Percentiles rank a stretch among this genome's conserved stretches.
These are phyloP conservation scores for Blastocladiella emersonii DNA, from an alignment of 371 early-diverging fungal genomes.

Conservation along the genomic window DNA sequence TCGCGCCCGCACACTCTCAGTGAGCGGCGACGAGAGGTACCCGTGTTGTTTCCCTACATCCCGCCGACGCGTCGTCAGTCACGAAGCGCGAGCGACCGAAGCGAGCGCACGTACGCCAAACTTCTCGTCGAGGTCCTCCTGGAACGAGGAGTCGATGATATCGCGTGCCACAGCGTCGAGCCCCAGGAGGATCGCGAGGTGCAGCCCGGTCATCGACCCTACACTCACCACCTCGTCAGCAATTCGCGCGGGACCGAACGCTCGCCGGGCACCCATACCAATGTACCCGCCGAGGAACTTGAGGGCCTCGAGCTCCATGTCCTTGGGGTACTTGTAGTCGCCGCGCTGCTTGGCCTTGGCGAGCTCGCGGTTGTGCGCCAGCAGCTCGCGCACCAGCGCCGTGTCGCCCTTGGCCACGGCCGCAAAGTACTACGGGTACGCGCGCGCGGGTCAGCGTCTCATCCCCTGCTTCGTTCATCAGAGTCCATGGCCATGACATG, in stretches of 20 bases:
- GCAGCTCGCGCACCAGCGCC: conserved; percentile 18
- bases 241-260: not conserved
- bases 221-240: not conserved
- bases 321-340: conserved; percentile 6
- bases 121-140: conserved; percentile 28
- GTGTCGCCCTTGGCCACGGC: conserved; percentile 17
- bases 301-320: conserved; percentile 19
- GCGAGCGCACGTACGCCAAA: conserved; percentile 20
- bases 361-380: conserved; percentile 19
- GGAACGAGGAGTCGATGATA: conserved; percentile 42
- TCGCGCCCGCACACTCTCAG: not conserved
- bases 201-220: conserved; percentile 26
- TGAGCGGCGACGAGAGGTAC: not conserved
- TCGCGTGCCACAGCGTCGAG: conserved; percentile 42
- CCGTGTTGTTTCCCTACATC: conserved; percentile 16
- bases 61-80: not conserved
- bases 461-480: no score
- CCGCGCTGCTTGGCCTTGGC: conserved; percentile 15
- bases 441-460: no score
- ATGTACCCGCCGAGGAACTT: conserved; percentile 35
- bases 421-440: conserved; percentile 5
- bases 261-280: conserved; percentile 10
- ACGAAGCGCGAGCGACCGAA: not conserved
- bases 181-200: conserved; percentile 38
- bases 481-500: no score